phyloP scores from a whole-genome alignment of 2,329 filamentous ascomycete genomes.

The Cercospora brassicicola region DNA sequence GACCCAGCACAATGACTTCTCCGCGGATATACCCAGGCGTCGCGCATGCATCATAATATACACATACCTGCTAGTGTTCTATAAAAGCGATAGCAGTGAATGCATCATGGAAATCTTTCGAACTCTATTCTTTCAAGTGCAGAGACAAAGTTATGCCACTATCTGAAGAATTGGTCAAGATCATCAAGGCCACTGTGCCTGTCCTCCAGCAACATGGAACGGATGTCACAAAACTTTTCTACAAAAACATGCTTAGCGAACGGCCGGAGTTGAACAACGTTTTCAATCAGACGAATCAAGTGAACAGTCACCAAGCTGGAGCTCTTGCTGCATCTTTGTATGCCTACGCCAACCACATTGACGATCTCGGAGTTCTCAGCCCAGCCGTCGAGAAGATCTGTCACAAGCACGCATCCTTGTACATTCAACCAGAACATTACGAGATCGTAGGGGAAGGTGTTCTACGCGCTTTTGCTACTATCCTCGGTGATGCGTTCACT shows the following conservation, averaged over 20 bases:
- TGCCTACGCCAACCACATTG: slow-evolving; percentile 70
- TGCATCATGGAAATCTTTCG: not conserved
- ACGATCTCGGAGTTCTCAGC: slow-evolving; percentile 62
- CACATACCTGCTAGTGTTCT: not conserved
- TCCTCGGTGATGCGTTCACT: slow-evolving; percentile 68
- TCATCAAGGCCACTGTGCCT: slow-evolving; percentile 71
- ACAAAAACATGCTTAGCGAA: slow-evolving; percentile 64
- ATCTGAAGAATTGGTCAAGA: slow-evolving; percentile 61
- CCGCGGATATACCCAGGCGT: not conserved
- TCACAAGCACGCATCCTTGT: slow-evolving; percentile 72
- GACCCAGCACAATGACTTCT: slow-evolving; percentile 1
- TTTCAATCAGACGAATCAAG: slow-evolving; percentile 71
- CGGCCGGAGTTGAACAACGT: slow-evolving; percentile 67
- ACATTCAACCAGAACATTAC: slow-evolving; percentile 69
- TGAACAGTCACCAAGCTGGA: slow-evolving; percentile 65
- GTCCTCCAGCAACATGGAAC: slow-evolving; percentile 67
- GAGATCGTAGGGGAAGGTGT: slow-evolving; percentile 68
- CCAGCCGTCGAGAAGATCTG: slow-evolving; percentile 67
- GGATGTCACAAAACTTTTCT: slow-evolving; percentile 70
- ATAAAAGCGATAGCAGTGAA: not conserved
- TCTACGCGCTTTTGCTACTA: slow-evolving; percentile 64
- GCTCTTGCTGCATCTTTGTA: slow-evolving; percentile 69
- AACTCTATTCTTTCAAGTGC: not conserved
- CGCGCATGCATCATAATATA: not conserved
- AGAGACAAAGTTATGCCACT: slow-evolving; percentile 45